Evolutionary conservation across 2,329 filamentous ascomycete species (phyloP).

Genomic region (Volutella citrinella): DNA sequence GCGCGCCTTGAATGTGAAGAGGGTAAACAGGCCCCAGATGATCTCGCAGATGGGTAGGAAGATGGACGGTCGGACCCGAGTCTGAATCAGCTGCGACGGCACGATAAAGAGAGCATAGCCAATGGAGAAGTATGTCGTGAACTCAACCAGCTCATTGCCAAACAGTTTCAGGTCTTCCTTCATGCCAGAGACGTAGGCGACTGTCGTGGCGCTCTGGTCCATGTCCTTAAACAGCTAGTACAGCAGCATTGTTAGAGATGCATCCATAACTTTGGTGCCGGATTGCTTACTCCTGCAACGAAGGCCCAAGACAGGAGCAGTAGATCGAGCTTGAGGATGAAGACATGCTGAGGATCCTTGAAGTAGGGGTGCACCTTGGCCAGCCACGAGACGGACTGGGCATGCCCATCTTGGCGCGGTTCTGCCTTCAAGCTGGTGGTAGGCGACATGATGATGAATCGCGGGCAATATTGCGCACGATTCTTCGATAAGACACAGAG

Average conservation of each 20-base stretch:
- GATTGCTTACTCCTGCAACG: slow-evolving; percentile 11
- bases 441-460: slow-evolving; percentile 12
- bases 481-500: too few relatives aligned
- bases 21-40: slow-evolving; percentile 17
- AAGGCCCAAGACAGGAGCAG: slow-evolving; percentile 25
- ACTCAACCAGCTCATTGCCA: slow-evolving; percentile 19
- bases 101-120: slow-evolving; percentile 21
- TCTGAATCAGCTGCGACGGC: slow-evolving; percentile 19
- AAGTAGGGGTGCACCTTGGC: slow-evolving; percentile 29
- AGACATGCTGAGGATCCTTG: slow-evolving; percentile 23
- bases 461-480: too few relatives aligned
- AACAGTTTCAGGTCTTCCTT: slow-evolving; percentile 16
- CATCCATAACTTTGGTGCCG: too few relatives aligned
- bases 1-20: slow-evolving; percentile 16
- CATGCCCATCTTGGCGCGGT: not conserved
- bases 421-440: slow-evolving; percentile 10
- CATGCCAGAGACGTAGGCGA: slow-evolving; percentile 20
- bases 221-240: slow-evolving; percentile 14
- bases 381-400: slow-evolving; percentile 24
- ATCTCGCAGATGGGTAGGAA: slow-evolving; percentile 20
- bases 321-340: slow-evolving; percentile 28
- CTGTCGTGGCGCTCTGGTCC: slow-evolving; percentile 20
- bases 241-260: not conserved
- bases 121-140: slow-evolving; percentile 24
- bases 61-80: slow-evolving; percentile 17